phyloP scores from a whole-genome alignment of 306 rosid genomes.

The Sicyos edulis region DNA sequence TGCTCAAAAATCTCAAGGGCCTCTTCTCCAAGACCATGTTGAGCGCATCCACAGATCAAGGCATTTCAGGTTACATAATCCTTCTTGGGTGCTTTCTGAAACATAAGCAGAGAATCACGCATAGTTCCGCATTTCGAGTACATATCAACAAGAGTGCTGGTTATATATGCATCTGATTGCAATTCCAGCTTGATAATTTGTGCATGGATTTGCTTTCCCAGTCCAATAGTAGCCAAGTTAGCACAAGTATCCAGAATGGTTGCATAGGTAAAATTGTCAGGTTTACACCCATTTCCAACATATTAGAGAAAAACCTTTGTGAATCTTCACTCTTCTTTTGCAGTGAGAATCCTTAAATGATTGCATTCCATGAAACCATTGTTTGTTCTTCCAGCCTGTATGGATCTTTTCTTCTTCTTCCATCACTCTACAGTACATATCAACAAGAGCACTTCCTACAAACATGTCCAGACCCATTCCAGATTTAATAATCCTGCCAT shows the following conservation, averaged over 20 bases:
- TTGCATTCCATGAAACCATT: slow-evolving; percentile 77
- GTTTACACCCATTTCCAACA: slow-evolving; percentile 62
- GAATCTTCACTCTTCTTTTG: slow-evolving; percentile 69
- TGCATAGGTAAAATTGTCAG: slow-evolving; percentile 82
- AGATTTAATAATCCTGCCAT: too few species aligned
- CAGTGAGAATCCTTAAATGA: slow-evolving; percentile 71
- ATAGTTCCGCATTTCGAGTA: slow-evolving; percentile 82
- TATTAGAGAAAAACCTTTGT: slow-evolving; percentile 53
- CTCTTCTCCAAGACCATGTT: slow-evolving; percentile 70
- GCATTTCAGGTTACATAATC: slow-evolving; percentile 85
- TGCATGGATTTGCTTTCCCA: slow-evolving; percentile 84
- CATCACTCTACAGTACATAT: slow-evolving; percentile 73
- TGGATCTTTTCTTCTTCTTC: slow-evolving; percentile 78
- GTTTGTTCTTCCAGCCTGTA: slow-evolving; percentile 46
- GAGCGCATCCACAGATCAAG: slow-evolving; percentile 80
- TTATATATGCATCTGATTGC: slow-evolving; percentile 59
- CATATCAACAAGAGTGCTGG: slow-evolving; percentile 84
- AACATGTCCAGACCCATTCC: slow-evolving; percentile 54
- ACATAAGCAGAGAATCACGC: slow-evolving; percentile 61
- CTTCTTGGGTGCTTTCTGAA: slow-evolving; percentile 61
- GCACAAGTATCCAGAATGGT: slow-evolving; percentile 79
- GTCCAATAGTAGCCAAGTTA: slow-evolving; percentile 69
- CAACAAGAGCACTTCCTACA: slow-evolving; percentile 76
- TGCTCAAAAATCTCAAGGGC: slow-evolving; percentile 58
- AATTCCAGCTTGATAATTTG: slow-evolving; percentile 62